phyloP scores from a whole-genome alignment of 129 eudicot species.

The Sambucus nigra region DNA sequence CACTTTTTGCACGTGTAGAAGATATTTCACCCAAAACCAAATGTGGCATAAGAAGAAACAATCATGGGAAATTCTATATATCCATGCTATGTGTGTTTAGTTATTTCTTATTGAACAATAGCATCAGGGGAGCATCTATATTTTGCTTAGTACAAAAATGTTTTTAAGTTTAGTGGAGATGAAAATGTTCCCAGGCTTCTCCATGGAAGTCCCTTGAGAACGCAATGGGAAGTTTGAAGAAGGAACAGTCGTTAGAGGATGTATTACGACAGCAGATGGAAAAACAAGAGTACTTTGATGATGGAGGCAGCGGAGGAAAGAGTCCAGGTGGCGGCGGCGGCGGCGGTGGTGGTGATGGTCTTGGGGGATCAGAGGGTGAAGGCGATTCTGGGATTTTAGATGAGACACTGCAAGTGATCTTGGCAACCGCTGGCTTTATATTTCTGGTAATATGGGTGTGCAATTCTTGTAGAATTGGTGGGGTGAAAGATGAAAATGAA shows the following conservation, averaged over 20 bases:
- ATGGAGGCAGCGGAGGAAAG: slow-evolving; percentile 36
- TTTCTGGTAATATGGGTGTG: slow-evolving; percentile 50
- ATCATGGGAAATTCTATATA: no score
- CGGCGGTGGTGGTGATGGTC: slow-evolving; percentile 31
- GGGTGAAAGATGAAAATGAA: no score
- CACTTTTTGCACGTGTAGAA: no score
- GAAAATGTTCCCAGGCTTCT: slow-evolving; percentile 32
- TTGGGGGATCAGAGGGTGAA: slow-evolving; percentile 55
- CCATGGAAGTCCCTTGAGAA: slow-evolving; percentile 76
- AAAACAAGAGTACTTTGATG: slow-evolving; percentile 60
- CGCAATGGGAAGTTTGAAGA: slow-evolving; percentile 48
- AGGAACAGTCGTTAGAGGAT: slow-evolving; percentile 62
- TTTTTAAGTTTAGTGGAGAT: not conserved
- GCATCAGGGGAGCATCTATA: not conserved
- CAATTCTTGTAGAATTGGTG: no score
- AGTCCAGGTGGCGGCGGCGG: slow-evolving; percentile 32
- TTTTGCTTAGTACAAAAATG: not conserved
- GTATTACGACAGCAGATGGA: slow-evolving; percentile 58
- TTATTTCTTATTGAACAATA: not conserved
- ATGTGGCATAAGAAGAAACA: no score
- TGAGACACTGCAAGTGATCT: slow-evolving; percentile 48
- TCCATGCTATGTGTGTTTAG: no score
- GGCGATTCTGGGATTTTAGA: slow-evolving; percentile 40
- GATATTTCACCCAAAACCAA: no score
- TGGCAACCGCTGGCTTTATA: slow-evolving; percentile 48